phyloP scores from a whole-genome alignment of 441 rosid genomes.

The Melastoma candidum region DNA sequence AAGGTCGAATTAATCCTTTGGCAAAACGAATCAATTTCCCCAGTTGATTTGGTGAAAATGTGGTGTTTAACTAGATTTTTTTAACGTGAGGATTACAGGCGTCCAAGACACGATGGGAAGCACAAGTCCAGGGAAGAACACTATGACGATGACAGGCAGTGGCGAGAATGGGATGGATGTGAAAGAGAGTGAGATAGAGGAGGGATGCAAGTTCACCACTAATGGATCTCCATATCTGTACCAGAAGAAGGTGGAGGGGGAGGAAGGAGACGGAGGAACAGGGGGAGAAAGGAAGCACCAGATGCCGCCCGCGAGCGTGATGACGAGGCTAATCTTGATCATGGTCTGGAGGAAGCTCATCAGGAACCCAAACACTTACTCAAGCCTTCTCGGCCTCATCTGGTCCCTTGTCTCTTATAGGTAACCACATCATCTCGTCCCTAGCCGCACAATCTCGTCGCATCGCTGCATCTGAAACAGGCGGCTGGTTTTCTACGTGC shows the following conservation, averaged over 20 bases:
- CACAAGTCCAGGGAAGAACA: slow-evolving; percentile 40
- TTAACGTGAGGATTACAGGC: slow-evolving; percentile 23
- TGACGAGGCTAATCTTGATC: slow-evolving; percentile 68
- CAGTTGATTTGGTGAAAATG: too few relatives aligned
- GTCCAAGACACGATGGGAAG: slow-evolving; percentile 53
- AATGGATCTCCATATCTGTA: slow-evolving; percentile 26
- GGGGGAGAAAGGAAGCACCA: slow-evolving; percentile 13
- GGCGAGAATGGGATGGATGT: slow-evolving; percentile 6
- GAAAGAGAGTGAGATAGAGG: not conserved
- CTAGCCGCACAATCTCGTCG: not conserved
- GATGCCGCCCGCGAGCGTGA: slow-evolving; percentile 91
- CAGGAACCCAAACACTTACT: slow-evolving; percentile 85
- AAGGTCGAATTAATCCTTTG: slow-evolving; percentile 24
- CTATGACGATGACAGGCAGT: slow-evolving; percentile 1
- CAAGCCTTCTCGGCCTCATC: slow-evolving; percentile 63
- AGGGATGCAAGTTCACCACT: slow-evolving; percentile 16
- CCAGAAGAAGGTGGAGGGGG: slow-evolving; percentile 12
- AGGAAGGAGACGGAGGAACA: slow-evolving; percentile 9
- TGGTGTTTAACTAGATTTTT: too few relatives aligned
- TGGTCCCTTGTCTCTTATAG: slow-evolving; percentile 84
- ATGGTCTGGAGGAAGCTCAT: slow-evolving; percentile 95
- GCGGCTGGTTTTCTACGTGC: not conserved
- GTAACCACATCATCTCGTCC: slow-evolving; percentile 15
- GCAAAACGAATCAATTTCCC: too few relatives aligned
- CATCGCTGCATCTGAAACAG: too few relatives aligned